Evolutionary conservation across 1,139 yeast genomes (phyloP).

Genomic region (Yamadazyma aaseri): DNA sequence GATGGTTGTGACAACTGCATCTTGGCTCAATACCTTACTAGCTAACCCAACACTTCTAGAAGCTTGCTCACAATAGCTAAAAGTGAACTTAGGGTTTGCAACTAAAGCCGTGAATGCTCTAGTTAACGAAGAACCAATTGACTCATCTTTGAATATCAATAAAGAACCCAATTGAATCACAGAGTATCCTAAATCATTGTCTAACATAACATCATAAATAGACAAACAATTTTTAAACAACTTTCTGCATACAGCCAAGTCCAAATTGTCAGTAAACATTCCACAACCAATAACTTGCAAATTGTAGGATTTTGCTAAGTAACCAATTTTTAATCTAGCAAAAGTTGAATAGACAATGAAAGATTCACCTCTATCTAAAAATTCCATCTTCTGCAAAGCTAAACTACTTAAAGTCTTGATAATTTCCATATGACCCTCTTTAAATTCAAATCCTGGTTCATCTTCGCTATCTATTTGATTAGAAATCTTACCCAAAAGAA

Average conservation of each 20-base stretch:
- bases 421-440: slow-evolving; percentile 26
- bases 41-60: slow-evolving; percentile 46
- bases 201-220: slow-evolving; percentile 44
- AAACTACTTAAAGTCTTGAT: slow-evolving; percentile 31
- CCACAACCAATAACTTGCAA: slow-evolving; percentile 47
- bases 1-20: slow-evolving; percentile 80
- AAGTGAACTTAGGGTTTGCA: slow-evolving; percentile 39
- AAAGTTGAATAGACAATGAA: slow-evolving; percentile 44
- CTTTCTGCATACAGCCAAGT: slow-evolving; percentile 29
- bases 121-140: slow-evolving; percentile 47
- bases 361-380: slow-evolving; percentile 45
- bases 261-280: slow-evolving; percentile 39
- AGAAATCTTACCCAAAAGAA: slow-evolving; percentile 27
- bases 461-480: slow-evolving; percentile 19
- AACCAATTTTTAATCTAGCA: slow-evolving; percentile 39
- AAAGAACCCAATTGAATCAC: slow-evolving; percentile 57
- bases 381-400: slow-evolving; percentile 41
- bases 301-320: slow-evolving; percentile 38
- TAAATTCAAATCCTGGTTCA: slow-evolving; percentile 20
- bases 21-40: slow-evolving; percentile 59
- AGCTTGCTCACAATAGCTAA: slow-evolving; percentile 32
- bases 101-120: slow-evolving; percentile 51
- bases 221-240: slow-evolving; percentile 40
- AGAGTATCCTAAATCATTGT: slow-evolving; percentile 45
- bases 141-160: slow-evolving; percentile 46